Conservation (phyloP, 495 filamentous ascomycete genomes). For the Opeltia flavorubescens region DNA sequence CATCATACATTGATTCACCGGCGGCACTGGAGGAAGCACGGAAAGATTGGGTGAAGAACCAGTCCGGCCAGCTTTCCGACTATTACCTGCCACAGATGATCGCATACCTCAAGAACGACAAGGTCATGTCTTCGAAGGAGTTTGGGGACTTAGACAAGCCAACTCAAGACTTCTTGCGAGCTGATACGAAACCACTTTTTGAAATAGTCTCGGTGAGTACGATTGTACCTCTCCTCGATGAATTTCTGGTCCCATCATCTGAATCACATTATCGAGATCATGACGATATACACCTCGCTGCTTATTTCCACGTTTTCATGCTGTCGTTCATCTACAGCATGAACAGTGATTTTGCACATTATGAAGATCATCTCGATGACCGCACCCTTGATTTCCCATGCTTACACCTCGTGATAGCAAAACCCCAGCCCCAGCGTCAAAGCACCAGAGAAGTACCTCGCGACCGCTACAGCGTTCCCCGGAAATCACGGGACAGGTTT, state of each 20-base stretch:
- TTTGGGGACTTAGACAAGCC: slow-evolving; percentile 28
- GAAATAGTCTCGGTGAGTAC: slow-evolving; percentile 23
- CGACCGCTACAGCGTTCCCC: slow-evolving; percentile 20
- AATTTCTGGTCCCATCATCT: too few relatives aligned
- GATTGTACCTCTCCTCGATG: too few relatives aligned
- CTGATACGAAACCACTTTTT: slow-evolving; percentile 33
- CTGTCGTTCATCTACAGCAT: slow-evolving; percentile 80
- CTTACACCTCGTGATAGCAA: slow-evolving; percentile 52
- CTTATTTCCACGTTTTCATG: too few relatives aligned
- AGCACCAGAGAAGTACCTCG: slow-evolving; percentile 13
- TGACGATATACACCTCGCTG: too few relatives aligned
- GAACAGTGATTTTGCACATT: slow-evolving; percentile 42
- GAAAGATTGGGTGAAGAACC: slow-evolving; percentile 31
- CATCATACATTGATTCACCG: slow-evolving; percentile 16
- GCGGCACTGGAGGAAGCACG: slow-evolving; percentile 27
- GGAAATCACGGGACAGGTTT: slow-evolving; percentile 28
- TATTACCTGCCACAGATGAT: slow-evolving; percentile 27
- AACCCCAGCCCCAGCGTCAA: slow-evolving; percentile 52
- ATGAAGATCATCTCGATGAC: too few relatives aligned
- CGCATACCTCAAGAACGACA: slow-evolving; percentile 41
- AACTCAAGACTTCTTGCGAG: slow-evolving; percentile 26
- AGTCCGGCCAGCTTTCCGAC: slow-evolving; percentile 30
- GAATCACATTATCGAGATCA: too few relatives aligned
- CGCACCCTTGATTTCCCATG: too few relatives aligned
- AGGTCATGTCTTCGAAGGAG: slow-evolving; percentile 23